Conservation (phyloP, 208 protist genomes). For the Novymonas esmeraldas region DNA sequence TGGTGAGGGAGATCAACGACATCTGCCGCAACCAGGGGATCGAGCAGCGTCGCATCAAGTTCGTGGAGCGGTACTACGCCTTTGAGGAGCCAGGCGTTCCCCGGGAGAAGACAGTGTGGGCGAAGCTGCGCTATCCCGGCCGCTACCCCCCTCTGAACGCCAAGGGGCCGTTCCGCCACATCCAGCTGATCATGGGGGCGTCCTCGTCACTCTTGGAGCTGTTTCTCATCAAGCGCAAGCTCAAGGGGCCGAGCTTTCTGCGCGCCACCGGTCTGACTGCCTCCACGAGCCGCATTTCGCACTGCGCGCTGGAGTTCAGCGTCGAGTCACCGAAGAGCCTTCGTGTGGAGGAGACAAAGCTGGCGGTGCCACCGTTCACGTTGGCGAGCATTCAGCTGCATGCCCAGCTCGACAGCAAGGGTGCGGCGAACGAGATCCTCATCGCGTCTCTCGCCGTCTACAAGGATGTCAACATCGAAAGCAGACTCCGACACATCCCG, state of each 20-base stretch:
- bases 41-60: constrained; percentile 81
- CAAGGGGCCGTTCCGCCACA: constrained; percentile 57
- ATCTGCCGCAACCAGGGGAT: constrained; percentile 74
- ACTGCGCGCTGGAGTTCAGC: constrained; percentile 84
- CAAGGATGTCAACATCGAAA: constrained; percentile 79
- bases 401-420: constrained; percentile 79
- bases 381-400: constrained; percentile 91
- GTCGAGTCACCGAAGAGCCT: constrained; percentile 80
- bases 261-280: constrained; percentile 43
- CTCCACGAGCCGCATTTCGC: constrained; percentile 61
- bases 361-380: constrained; percentile 81
- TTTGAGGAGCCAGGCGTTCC: constrained; percentile 90
- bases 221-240: constrained; percentile 92
- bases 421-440: constrained; percentile 91
- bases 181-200: constrained; percentile 86
- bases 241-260: constrained; percentile 96
- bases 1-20: constrained; percentile 84
- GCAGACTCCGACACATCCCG: constrained; percentile 36
- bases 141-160: constrained; percentile 59
- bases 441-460: constrained; percentile 83
- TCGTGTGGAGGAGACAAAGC: constrained; percentile 50
- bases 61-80: constrained; percentile 92
- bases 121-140: constrained; percentile 90
- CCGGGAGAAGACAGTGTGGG: constrained; percentile 81
- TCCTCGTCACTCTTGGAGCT: constrained; percentile 88